Evolutionary conservation across 225 moss, liverwort and hornwort genomes (phyloP).

Genomic region (Sphagnum tenellum): DNA sequence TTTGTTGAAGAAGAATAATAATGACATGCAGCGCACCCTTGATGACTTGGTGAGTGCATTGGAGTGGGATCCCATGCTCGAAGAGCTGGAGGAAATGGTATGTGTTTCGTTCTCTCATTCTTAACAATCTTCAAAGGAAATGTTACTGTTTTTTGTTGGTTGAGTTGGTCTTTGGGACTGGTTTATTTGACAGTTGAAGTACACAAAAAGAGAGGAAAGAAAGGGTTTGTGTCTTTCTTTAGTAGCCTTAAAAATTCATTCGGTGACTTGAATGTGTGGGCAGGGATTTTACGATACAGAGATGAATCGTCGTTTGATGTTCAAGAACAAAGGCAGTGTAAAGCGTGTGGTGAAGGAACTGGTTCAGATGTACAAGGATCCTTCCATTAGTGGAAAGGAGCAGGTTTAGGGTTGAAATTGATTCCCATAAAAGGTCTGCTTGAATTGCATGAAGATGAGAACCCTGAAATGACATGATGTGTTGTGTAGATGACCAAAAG

Average conservation of each 20-base stretch:
- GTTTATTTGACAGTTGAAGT: too few species aligned
- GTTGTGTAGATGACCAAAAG: too few species aligned
- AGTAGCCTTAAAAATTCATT: too few species aligned
- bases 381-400: slow-evolving; percentile 31
- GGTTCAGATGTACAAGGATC: slow-evolving; percentile 74
- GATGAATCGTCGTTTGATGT: slow-evolving; percentile 94
- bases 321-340: slow-evolving; percentile 94
- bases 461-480: too few species aligned
- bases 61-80: slow-evolving; percentile 92
- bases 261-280: not conserved
- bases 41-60: slow-evolving; percentile 68
- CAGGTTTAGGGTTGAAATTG: slow-evolving; percentile 11
- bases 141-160: too few species aligned
- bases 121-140: too few species aligned
- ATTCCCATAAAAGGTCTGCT: too few species aligned
- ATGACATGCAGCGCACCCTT: slow-evolving; percentile 67
- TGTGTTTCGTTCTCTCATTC: not conserved
- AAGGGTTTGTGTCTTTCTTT: too few species aligned
- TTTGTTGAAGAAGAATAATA: slow-evolving; percentile 58
- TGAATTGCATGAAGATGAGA: too few species aligned
- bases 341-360: slow-evolving; percentile 97
- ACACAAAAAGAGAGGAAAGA: too few species aligned
- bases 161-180: too few species aligned
- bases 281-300: slow-evolving; percentile 79
- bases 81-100: slow-evolving; percentile 95